A percentile compares a stretch with the other conserved stretches of the same genome.
These are phyloP conservation scores for Apiotrichum sp. DNA, from an alignment of 1,284 basidiomycete genomes.

Conservation along the genomic window DNA sequence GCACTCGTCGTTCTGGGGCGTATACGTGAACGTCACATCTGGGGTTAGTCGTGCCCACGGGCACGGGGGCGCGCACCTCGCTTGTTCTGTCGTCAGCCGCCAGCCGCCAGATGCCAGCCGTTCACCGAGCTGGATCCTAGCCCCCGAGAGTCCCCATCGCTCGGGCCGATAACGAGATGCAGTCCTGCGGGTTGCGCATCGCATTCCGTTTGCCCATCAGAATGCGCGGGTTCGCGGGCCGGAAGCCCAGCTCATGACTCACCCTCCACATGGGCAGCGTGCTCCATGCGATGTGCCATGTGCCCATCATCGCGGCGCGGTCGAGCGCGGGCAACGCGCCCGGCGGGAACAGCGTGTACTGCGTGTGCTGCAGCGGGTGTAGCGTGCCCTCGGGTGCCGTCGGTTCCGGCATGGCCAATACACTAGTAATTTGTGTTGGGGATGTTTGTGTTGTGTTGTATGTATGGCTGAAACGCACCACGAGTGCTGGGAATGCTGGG, in stretches of 20 bases:
- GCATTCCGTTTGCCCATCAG: no score
- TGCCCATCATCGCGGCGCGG: conserved; percentile 47
- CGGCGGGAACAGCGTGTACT: neutral
- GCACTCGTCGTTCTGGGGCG: conserved; percentile 22
- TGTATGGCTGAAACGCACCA: no score
- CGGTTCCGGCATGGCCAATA: no score
- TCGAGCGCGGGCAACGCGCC: conserved; percentile 28
- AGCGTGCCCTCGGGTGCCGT: no score
- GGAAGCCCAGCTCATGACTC: conserved; percentile 5
- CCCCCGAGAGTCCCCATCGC: no score
- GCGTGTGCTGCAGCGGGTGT: neutral
- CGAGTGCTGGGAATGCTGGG: no score
- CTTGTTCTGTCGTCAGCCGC: no score
- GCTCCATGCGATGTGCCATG: conserved; percentile 51
- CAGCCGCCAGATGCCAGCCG: neutral
- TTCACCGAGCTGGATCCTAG: neutral
- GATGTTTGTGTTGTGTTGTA: no score
- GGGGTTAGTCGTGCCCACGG: neutral
- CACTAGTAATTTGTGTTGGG: no score
- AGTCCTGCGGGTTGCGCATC: no score
- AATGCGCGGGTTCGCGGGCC: neutral
- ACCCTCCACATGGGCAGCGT: conserved; percentile 54
- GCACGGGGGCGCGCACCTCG: neutral
- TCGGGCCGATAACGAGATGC: no score
- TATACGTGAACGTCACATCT: conserved; percentile 52